Evolutionary conservation across 2,329 filamentous ascomycete species (phyloP).

Genomic region (Dactylellina haptotyla): DNA sequence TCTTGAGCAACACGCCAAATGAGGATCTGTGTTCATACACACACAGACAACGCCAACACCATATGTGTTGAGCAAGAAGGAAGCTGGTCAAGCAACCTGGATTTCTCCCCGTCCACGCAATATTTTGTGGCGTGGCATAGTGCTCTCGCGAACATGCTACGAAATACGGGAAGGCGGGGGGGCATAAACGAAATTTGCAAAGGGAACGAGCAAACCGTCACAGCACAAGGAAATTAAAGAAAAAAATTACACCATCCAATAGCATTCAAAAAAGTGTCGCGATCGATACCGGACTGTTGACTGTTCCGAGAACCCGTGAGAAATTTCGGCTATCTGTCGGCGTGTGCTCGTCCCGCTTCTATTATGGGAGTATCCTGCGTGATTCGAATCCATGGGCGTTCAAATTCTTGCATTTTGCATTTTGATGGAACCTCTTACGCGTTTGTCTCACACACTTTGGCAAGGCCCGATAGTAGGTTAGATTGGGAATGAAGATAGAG

Average conservation of each 20-base stretch:
- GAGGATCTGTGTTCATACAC: constrained; percentile 5
- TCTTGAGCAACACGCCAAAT: background rate
- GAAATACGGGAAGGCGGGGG: constrained; percentile 1
- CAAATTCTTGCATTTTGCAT: constrained; percentile 29
- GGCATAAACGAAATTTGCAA: constrained; percentile 5
- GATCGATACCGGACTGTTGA: constrained; percentile 19
- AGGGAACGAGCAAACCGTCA: constrained; percentile 1
- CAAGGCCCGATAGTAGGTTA: constrained; percentile 3
- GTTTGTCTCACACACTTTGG: constrained; percentile 38
- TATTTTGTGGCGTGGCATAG: constrained; percentile 34
- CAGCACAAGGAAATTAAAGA: constrained; percentile 4
- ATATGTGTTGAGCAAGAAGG: constrained; percentile 33
- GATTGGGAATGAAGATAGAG: background rate
- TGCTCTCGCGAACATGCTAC: too few species aligned
- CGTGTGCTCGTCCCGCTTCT: constrained; percentile 38
- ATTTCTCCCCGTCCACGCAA: constrained; percentile 44
- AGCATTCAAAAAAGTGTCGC: constrained; percentile 12
- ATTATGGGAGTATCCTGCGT: constrained; percentile 8
- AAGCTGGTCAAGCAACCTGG: too few species aligned
- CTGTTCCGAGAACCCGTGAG: constrained; percentile 3
- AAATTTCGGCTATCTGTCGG: constrained; percentile 41
- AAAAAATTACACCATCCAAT: constrained; percentile 1
- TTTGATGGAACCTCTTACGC: constrained; percentile 34
- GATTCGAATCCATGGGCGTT: background rate
- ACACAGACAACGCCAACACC: constrained; percentile 10